Percentiles rank a stretch among this genome's conserved stretches.
Conservation (phyloP, 2,329 filamentous ascomycete genomes). For the Calcarisporium arbuscula region DNA sequence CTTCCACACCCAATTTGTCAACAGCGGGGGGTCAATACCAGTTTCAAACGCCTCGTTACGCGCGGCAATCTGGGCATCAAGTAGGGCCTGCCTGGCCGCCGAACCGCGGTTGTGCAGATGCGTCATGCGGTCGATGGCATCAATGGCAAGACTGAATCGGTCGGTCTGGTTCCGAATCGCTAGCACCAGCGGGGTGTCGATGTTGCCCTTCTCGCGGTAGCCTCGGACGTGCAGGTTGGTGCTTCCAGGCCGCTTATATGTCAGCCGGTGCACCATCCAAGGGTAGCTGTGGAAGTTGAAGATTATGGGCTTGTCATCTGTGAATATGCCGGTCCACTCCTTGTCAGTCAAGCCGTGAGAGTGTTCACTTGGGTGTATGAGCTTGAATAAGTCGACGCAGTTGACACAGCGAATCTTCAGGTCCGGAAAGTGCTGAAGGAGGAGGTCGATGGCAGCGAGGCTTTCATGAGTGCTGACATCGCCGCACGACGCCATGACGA, state of each 20-base stretch:
- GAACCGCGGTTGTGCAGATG: constrained; percentile 57
- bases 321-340: constrained; percentile 67
- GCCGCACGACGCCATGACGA: constrained; percentile 71
- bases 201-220: constrained; percentile 79
- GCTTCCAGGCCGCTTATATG: constrained; percentile 66
- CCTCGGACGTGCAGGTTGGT: constrained; percentile 67
- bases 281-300: constrained; percentile 86
- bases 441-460: constrained; percentile 66
- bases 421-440: constrained; percentile 64
- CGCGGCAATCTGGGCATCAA: constrained; percentile 58
- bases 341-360: constrained; percentile 63
- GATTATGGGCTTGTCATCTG: constrained; percentile 63
- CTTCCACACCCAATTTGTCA: constrained; percentile 63
- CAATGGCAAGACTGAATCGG: constrained; percentile 69
- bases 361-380: constrained; percentile 64
- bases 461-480: constrained; percentile 70
- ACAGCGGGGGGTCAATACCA: constrained; percentile 61
- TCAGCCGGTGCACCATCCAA: constrained; percentile 71
- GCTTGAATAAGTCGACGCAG: constrained; percentile 73
- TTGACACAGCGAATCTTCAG: constrained; percentile 76
- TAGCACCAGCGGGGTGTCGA: constrained; percentile 72
- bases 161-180: constrained; percentile 74
- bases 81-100: constrained; percentile 55
- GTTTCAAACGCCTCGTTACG: constrained; percentile 61
- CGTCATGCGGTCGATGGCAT: constrained; percentile 64